Conservation (phyloP, 2,329 filamentous ascomycete genomes). For the Fusarium coicis region DNA sequence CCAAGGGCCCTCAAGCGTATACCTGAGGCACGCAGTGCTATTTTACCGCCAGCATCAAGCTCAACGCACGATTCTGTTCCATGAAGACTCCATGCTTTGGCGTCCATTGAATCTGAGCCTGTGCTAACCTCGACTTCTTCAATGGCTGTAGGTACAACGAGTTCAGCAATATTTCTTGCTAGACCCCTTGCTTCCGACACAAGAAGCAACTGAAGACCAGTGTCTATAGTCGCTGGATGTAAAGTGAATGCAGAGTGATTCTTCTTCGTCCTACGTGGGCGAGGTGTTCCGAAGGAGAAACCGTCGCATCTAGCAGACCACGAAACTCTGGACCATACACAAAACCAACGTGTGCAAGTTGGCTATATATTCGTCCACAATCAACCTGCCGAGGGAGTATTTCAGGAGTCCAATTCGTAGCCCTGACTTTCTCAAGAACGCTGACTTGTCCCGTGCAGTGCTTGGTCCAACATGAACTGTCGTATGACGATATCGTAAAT, state of each 20-base stretch:
- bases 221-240: slow-evolving; percentile 16
- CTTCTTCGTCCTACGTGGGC: background rate
- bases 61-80: background rate
- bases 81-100: slow-evolving; percentile 9
- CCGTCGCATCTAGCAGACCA: background rate
- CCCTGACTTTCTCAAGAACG: background rate
- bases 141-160: slow-evolving; percentile 7
- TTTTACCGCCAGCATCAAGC: background rate
- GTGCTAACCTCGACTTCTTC: background rate
- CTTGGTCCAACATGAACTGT: slow-evolving; percentile 16
- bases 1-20: background rate
- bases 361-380: background rate
- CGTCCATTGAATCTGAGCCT: slow-evolving; percentile 1
- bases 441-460: slow-evolving; percentile 21
- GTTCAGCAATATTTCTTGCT: background rate
- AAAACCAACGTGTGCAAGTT: background rate
- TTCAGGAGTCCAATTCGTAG: background rate
- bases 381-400: background rate
- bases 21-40: background rate
- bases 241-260: background rate
- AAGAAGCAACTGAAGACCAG: slow-evolving; percentile 1
- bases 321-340: slow-evolving; percentile 5
- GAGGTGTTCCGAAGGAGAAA: background rate
- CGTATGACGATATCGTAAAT: slow-evolving; percentile 16
- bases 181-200: background rate